Base-by-base conservation (phyloP, 2,329 filamentous ascomycete genomes). In the Camillea tinctor region DNA sequence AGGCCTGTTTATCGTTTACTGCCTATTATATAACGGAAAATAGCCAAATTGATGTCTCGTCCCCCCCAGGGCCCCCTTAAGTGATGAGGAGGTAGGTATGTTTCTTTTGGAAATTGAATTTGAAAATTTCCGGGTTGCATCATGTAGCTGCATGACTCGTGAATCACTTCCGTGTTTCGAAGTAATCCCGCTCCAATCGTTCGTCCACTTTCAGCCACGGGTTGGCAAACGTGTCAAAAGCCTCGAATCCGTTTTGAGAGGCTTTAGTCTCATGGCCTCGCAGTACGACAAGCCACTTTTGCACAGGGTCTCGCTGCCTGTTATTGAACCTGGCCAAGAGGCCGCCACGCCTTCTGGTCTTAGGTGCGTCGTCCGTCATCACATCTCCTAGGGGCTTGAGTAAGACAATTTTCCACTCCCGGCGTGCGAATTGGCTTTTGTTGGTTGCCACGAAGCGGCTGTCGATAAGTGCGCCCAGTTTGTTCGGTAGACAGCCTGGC, bases 321-420 rank as follows among this genome's bases (percentile, higher is more conserved):
- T 17, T 15, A 19, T n/a, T 6, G 7, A 17, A 2, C 17, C 24
- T 22, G 4, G 15, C 30, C 7, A 7, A 54, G 52, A 40, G 17
- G 4, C 20, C 36, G 4, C 20, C 36, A 4, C 48, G n/a, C 19
- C 30, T 50, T 24, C n/a, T 11, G 26, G 6, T 20, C 9, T 15
- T 21, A n/a, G 8, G 30, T 19, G 50, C 52, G 4, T 58, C 64
- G 1, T 60, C 62, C 1, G 63, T 54, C 54, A 66, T 52, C 11
- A 59, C 53, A 9, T 50, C 58, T 0, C 36, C 26, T 1, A 64
- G 58, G 6, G 30, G 54, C 23, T 56, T 40, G 11, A 67, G 54
- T 52, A 60, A 24, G 9, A 62, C 64, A 6, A 66, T 53, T n/a
- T 62, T 66, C 65, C 65, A 67, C 36, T 67, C 64, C 6, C 65